phyloP scores from a whole-genome alignment of 78 protist genomes.

The Dictyostelium intermedium region DNA sequence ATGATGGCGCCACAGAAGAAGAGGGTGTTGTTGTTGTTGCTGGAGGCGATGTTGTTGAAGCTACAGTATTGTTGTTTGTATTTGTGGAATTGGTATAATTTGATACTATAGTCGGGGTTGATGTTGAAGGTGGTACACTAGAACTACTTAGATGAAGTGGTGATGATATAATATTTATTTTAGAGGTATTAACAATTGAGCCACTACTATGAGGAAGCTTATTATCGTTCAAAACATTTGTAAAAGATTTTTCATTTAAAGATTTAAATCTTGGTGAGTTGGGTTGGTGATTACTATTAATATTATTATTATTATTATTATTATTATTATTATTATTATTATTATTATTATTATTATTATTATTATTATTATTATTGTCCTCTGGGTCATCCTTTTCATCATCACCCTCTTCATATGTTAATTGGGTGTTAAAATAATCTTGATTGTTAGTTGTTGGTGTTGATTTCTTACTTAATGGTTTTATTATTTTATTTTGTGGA shows the following conservation, averaged over 20 bases:
- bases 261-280: background rate
- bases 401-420: background rate
- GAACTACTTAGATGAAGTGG: background rate
- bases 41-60: no score
- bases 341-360: background rate
- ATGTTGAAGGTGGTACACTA: background rate
- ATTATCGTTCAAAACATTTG: background rate
- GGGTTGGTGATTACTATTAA: background rate
- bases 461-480: background rate
- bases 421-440: background rate
- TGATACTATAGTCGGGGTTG: background rate
- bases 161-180: background rate
- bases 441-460: background rate
- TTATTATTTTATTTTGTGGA: background rate
- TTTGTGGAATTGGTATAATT: no score
- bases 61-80: no score
- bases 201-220: background rate
- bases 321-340: background rate
- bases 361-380: no score
- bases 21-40: background rate
- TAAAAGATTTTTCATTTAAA: background rate
- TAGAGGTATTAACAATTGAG: background rate
- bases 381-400: background rate
- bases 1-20: background rate
- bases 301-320: background rate